These are phyloP conservation scores for Coemansia sp. DNA, from an alignment of 192 early-diverging fungal genomes.

Conservation along the genomic window DNA sequence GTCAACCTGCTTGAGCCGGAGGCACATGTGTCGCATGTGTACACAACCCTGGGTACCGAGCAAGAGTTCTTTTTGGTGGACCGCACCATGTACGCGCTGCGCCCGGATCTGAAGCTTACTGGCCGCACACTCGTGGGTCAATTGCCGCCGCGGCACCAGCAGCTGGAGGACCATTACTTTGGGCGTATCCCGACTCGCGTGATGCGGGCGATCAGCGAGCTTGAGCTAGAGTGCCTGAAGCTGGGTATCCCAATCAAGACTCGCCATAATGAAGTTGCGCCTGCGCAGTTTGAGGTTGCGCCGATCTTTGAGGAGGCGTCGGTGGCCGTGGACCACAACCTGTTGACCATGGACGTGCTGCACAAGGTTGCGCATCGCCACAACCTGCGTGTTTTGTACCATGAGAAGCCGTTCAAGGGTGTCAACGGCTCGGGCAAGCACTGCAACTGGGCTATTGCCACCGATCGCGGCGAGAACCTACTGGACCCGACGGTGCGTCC, in stretches of 20 bases:
- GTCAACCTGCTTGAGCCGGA: constrained; percentile 71
- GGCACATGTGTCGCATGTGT: constrained; percentile 75
- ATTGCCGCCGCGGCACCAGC: constrained; percentile 96
- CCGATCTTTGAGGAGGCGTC: constrained; percentile 98
- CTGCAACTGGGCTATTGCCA: constrained; percentile 97
- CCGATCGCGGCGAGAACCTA: constrained; percentile 94
- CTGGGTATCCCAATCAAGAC: constrained; percentile 99
- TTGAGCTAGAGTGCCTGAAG: constrained; percentile 89
- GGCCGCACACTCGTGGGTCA: constrained; percentile 92
- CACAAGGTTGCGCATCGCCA: constrained; percentile 97
- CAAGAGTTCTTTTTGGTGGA: constrained; percentile 99
- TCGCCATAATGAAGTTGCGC: constrained; percentile 98
- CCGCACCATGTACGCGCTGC: constrained; percentile 87
- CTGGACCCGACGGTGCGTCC: constrained; percentile 93
- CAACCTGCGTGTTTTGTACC: constrained; percentile 95
- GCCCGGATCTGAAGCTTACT: constrained; percentile 94
- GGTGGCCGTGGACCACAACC: constrained; percentile 97
- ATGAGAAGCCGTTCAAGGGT: constrained; percentile 99
- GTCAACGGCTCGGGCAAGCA: constrained; percentile 99
- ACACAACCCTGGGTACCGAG: constrained; percentile 93
- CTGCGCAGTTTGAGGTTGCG: constrained; percentile 96
- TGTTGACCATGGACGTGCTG: constrained; percentile 95
- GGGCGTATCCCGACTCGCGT: constrained; percentile 93
- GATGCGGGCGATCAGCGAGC: constrained; percentile 86
- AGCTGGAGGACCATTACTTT: constrained; percentile 99